Percentiles rank a stretch among this genome's conserved stretches.
Conservation (phyloP, 2,329 filamentous ascomycete species). For the Penicillium sp. region DNA sequence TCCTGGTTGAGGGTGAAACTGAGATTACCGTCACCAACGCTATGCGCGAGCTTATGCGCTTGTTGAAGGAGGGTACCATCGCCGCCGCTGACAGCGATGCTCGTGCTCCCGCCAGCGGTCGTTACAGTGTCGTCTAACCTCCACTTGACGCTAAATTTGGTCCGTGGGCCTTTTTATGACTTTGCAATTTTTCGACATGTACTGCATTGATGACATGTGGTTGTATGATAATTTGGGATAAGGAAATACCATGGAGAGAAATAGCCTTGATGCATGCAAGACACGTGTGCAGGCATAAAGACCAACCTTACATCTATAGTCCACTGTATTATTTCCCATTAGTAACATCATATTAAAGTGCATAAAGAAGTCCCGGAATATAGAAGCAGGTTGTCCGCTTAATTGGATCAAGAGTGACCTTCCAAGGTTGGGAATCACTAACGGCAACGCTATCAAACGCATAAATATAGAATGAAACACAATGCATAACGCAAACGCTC, state of each 20-base stretch:
- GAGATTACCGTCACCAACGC: slow-evolving; percentile 88
- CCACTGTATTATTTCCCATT: neutral
- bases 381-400: neutral
- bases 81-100: slow-evolving; percentile 85
- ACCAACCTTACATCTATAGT: neutral
- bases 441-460: neutral
- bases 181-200: slow-evolving; percentile 7
- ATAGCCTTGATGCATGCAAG: neutral
- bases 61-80: slow-evolving; percentile 87
- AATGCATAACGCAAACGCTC: neutral
- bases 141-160: neutral
- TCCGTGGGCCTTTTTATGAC: neutral
- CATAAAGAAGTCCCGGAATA: neutral
- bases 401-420: neutral
- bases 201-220: slow-evolving; percentile 3
- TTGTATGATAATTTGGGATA: neutral
- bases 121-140: slow-evolving; percentile 74
- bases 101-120: slow-evolving; percentile 72
- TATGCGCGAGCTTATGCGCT: slow-evolving; percentile 82
- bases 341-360: neutral
- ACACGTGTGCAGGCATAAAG: neutral
- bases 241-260: neutral
- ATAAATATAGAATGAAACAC: neutral
- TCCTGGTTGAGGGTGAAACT: slow-evolving; percentile 95
- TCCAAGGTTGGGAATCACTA: neutral